Conservation (phyloP, 2,329 filamentous ascomycete genomes). For the Aspergillus tubingensis region DNA sequence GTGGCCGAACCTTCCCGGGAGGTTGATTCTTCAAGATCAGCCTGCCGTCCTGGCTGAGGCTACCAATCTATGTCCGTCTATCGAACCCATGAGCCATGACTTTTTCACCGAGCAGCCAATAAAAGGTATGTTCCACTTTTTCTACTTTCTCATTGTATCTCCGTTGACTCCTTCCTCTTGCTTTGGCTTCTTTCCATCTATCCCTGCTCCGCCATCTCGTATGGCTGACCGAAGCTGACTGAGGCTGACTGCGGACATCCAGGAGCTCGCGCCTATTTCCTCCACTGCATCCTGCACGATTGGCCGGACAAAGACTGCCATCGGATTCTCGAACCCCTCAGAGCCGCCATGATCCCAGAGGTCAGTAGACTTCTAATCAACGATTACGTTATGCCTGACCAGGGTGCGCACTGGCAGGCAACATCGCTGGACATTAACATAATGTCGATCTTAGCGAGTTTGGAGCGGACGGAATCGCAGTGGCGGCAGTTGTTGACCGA, state of each 20-base stretch:
- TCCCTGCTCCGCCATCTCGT: no score
- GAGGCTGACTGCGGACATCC: no score
- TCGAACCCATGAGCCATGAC: slow-evolving; percentile 45
- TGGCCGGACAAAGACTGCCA: slow-evolving; percentile 34
- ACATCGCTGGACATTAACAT: slow-evolving; percentile 46
- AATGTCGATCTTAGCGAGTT: slow-evolving; percentile 40
- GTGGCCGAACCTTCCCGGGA: slow-evolving; percentile 32
- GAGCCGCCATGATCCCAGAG: slow-evolving; percentile 37
- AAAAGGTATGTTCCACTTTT: slow-evolving; percentile 43
- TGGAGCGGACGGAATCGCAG: slow-evolving; percentile 44
- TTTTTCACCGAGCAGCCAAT: slow-evolving; percentile 52
- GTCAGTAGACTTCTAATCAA: slow-evolving; percentile 49
- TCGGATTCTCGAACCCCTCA: slow-evolving; percentile 31
- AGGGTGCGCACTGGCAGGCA: slow-evolving; percentile 29
- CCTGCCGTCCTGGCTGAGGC: slow-evolving; percentile 36
- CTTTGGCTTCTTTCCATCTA: no score
- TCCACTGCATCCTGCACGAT: slow-evolving; percentile 22
- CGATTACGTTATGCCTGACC: slow-evolving; percentile 46
- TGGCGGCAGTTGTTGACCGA: slow-evolving; percentile 38
- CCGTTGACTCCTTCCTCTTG: no score
- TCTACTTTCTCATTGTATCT: no score
- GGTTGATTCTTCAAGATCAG: slow-evolving; percentile 53
- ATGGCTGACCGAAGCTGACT: no score
- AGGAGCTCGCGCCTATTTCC: slow-evolving; percentile 34
- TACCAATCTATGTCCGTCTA: slow-evolving; percentile 15